Percentiles rank a stretch among this genome's conserved stretches.
phyloP scores from a whole-genome alignment of 257 asterid species.

The Coffea eugenioides region DNA sequence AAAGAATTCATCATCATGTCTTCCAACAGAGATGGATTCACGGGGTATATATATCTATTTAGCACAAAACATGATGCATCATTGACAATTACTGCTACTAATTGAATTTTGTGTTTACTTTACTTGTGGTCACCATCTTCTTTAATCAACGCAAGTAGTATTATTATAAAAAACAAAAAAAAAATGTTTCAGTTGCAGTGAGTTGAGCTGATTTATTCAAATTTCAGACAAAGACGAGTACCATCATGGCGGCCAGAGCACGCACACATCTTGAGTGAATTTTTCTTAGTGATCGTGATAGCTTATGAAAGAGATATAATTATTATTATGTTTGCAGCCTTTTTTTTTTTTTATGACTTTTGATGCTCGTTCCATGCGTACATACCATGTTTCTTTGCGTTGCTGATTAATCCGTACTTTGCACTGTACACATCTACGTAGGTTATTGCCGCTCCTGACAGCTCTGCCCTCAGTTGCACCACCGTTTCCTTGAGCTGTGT shows the following conservation, averaged over 20 bases:
- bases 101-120: too few relatives aligned
- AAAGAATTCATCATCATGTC: too few relatives aligned
- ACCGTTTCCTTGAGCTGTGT: conserved; percentile 38
- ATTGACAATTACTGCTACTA: too few relatives aligned
- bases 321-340: not conserved
- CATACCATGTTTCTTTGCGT: conserved; percentile 48
- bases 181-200: not conserved
- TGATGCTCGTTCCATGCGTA: not conserved
- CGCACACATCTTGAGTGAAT: not conserved
- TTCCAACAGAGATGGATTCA: too few relatives aligned
- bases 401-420: conserved; percentile 56
- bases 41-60: too few relatives aligned
- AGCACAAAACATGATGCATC: too few relatives aligned
- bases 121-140: not conserved
- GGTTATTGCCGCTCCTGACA: conserved; percentile 43
- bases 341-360: not conserved
- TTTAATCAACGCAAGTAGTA: too few relatives aligned
- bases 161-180: too few relatives aligned
- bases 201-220: not conserved
- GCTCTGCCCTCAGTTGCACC: conserved; percentile 37
- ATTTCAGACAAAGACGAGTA: not conserved
- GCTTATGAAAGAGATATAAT: not conserved
- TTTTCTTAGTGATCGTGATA: not conserved
- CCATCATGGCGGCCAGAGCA: not conserved
- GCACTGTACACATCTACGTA: conserved; percentile 64